These are phyloP conservation scores for Aechmea fasciata DNA, from an alignment of 176 grass and related monocot genomes.

Conservation along the genomic window DNA sequence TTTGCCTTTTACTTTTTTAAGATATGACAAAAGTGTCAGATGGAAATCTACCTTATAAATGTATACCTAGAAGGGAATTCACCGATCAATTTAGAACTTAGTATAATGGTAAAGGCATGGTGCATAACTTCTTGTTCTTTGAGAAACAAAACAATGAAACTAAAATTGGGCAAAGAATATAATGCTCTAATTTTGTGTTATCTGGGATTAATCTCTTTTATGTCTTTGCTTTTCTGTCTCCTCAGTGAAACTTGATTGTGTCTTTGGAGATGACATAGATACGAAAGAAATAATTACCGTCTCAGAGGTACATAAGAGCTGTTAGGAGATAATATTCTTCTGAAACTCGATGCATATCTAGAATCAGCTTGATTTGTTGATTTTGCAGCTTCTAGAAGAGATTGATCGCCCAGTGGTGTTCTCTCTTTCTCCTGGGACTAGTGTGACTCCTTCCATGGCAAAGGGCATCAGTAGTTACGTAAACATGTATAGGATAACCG, in stretches of 20 bases:
- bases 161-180: not conserved
- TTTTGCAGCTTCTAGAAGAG: conserved; percentile 57
- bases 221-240: conserved; percentile 15
- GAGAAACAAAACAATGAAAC: not conserved
- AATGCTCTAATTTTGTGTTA: not conserved
- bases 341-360: not conserved
- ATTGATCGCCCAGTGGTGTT: conserved; percentile 59
- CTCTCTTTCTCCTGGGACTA: conserved; percentile 69
- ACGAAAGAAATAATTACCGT: conserved; percentile 63
- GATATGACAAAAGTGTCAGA: not conserved
- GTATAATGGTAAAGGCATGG: not conserved
- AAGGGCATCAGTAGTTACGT: conserved; percentile 47
- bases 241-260: conserved; percentile 87
- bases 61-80: too few relatives aligned
- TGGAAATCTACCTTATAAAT: too few relatives aligned
- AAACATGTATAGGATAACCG: conserved; percentile 88
- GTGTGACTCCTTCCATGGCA: conserved; percentile 54
- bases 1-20: not conserved
- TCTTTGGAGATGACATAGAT: conserved; percentile 75
- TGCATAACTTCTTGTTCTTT: not conserved
- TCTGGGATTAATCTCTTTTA: not conserved
- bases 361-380: conserved; percentile 18
- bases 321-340: conserved; percentile 8
- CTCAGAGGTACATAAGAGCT: conserved; percentile 48
- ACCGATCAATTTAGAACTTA: too few relatives aligned